Percentiles rank a stretch among this genome's conserved stretches.
These are phyloP conservation scores for Colletotrichum truncatum DNA, from an alignment of 2,329 filamentous ascomycete species.

Conservation along the genomic window DNA sequence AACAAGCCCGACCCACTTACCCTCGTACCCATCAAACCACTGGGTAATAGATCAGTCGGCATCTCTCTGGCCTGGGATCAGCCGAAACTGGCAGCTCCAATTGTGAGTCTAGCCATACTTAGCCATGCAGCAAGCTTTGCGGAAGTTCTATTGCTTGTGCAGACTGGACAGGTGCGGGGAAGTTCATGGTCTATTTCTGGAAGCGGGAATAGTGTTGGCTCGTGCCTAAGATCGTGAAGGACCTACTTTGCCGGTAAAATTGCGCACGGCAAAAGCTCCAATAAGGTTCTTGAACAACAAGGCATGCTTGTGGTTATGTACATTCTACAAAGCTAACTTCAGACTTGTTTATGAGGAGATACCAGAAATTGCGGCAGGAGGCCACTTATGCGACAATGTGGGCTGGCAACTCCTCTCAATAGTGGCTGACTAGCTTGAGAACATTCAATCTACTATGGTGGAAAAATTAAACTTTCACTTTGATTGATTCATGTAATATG, in stretches of 20 bases:
- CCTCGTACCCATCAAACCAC: slow-evolving; percentile 51
- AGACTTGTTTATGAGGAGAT: not conserved
- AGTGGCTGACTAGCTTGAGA: not conserved
- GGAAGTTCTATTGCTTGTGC: not conserved
- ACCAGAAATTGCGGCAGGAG: not conserved
- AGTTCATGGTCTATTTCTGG: not conserved
- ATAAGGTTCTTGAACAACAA: not conserved
- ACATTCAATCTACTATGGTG: not conserved
- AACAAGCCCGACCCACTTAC: too few species aligned
- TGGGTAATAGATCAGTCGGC: not conserved
- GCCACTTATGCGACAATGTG: not conserved
- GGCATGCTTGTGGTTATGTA: too few species aligned
- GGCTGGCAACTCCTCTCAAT: not conserved
- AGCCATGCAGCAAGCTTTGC: not conserved
- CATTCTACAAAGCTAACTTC: not conserved
- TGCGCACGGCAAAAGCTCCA: not conserved
- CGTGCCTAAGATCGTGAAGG: not conserved
- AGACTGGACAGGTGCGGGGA: not conserved
- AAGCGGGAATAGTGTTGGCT: not conserved
- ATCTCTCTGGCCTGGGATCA: not conserved
- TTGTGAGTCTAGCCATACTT: not conserved
- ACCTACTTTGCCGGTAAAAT: not conserved
- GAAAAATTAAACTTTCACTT: not conserved
- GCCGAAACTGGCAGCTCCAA: not conserved
- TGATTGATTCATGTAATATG: not conserved